Conservation (phyloP, 441 rosid species). For the Melastoma candidum region DNA sequence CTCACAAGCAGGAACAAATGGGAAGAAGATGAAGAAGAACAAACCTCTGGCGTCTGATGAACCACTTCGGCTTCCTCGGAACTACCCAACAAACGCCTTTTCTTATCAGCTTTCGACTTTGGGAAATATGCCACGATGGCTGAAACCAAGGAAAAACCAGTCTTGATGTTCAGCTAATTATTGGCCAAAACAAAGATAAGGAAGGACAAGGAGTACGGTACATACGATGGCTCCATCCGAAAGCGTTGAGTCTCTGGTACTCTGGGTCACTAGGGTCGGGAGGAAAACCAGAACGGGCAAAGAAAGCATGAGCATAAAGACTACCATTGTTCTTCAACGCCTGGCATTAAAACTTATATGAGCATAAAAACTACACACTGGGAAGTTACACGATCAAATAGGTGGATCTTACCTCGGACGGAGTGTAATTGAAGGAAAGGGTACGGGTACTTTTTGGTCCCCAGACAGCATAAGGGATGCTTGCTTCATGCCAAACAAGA, state of each 20-base stretch:
- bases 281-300: conserved; percentile 30
- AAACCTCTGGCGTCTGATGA: conserved; percentile 41
- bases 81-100: conserved; percentile 58
- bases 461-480: conserved; percentile 90
- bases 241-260: conserved; percentile 19
- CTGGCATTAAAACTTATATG: conserved; percentile 21
- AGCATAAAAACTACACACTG: too few relatives aligned
- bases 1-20: not conserved
- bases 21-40: conserved; percentile 7
- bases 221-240: conserved; percentile 49
- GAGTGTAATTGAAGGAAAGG: conserved; percentile 51
- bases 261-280: not conserved
- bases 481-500: conserved; percentile 88
- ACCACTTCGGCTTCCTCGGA: conserved; percentile 35
- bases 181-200: not conserved
- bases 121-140: conserved; percentile 75
- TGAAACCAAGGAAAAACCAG: conserved; percentile 15
- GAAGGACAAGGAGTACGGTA: not conserved
- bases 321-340: conserved; percentile 76
- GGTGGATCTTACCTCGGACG: conserved; percentile 51
- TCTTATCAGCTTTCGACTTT: conserved; percentile 76
- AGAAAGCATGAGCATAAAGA: conserved; percentile 80
- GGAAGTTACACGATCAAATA: not conserved
- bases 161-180: not conserved
- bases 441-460: conserved; percentile 65